Conservation (phyloP, 2,329 filamentous ascomycete genomes). For the Fusarium humuli region DNA sequence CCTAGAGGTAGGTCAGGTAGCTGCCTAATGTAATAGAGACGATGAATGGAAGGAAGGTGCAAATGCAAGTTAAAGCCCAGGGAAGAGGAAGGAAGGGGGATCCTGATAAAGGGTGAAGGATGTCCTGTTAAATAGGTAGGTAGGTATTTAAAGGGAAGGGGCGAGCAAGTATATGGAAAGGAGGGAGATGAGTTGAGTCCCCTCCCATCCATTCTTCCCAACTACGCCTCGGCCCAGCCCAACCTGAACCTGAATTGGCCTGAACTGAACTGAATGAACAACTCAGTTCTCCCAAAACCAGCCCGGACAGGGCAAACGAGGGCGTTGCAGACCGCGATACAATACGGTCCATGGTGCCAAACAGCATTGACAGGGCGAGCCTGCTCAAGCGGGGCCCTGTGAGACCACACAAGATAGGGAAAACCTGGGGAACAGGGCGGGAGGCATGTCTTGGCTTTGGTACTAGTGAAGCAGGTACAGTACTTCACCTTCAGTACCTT, state of each 20-base stretch:
- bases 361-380: slow-evolving; percentile 39
- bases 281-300: slow-evolving; percentile 24
- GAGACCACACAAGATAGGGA: slow-evolving; percentile 36
- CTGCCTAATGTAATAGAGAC: slow-evolving; percentile 2
- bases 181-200: slow-evolving; percentile 32
- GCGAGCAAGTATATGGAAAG: slow-evolving; percentile 11
- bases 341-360: slow-evolving; percentile 23
- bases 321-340: slow-evolving; percentile 16
- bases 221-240: slow-evolving; percentile 26
- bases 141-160: slow-evolving; percentile 38
- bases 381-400: slow-evolving; percentile 25
- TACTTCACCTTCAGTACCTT: neutral
- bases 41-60: slow-evolving; percentile 11
- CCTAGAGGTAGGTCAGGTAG: neutral
- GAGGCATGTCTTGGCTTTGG: slow-evolving; percentile 41
- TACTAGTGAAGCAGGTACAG: slow-evolving; percentile 43
- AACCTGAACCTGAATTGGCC: slow-evolving; percentile 14
- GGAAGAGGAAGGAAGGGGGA: slow-evolving; percentile 25
- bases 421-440: slow-evolving; percentile 48
- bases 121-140: neutral
- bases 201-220: neutral
- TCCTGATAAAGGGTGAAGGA: slow-evolving; percentile 29
- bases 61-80: slow-evolving; percentile 18
- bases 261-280: slow-evolving; percentile 1
- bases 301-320: slow-evolving; percentile 41